Base-by-base conservation (phyloP, 1,284 basidiomycete species). In the Irpex lacteus region DNA sequence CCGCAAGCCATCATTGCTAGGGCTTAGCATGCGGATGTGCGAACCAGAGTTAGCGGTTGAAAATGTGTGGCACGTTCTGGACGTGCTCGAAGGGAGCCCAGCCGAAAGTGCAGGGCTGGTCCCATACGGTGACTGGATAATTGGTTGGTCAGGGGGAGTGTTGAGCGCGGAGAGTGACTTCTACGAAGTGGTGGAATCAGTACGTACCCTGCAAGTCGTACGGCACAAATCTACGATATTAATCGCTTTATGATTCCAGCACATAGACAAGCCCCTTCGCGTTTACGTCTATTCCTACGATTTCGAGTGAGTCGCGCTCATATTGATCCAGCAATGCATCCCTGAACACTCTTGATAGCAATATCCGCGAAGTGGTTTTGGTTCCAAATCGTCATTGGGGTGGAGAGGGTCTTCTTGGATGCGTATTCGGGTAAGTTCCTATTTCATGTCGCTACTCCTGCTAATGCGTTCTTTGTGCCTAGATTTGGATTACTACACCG, bases 261-360 rank as follows among this genome's bases (percentile, higher is more conserved):
- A 98, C 77, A 85, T 94, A 60, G 96, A 98, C 72, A 96, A 95
- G 75, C 94, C 96, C 5, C 77, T 98, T 47, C 83, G 95, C 50
- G 89, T 98, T 32, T 98, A 97, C 74, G 96, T 98, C 5, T 98
- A 98, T 78, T 98, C 96, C 53, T 90, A 95, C 69, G 97, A 98
- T 77, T 97, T 98, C 72, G 96, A 99, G 94, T 96, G 76, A 67
- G 94, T 83, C n/a, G 47, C 50, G 59, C 6, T 52, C 53, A 5
- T 65, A 19, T 54, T 75, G 61, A 69, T 71, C 47, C 50, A 18
- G 57, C 19, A 57, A 15, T 65, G 15, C 13, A 18, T 65, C 63
- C 60, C 63, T 60, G 21, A 8, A 64, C 62, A 53, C 52, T 62
- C 37, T 55, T 37, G 71, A 38, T 72, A 96, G 94, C 76, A 93